Percentiles rank a stretch among this genome's conserved stretches.
These are phyloP conservation scores for Phytopythium litorale DNA, from an alignment of 352 stramenopile genomes.

Conservation along the genomic window DNA sequence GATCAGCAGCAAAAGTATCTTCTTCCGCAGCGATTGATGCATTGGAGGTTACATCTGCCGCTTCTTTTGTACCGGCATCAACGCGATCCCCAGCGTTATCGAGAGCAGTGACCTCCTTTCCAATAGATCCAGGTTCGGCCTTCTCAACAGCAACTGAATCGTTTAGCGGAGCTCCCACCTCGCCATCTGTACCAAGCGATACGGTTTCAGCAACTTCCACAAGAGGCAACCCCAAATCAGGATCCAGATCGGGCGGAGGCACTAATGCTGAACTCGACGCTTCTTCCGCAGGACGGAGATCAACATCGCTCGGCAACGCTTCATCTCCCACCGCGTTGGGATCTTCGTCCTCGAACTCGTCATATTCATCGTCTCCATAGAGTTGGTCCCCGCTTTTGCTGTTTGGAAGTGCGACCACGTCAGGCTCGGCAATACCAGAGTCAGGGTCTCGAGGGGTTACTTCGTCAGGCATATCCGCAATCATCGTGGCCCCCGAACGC, in stretches of 20 bases:
- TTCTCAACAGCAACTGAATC: neutral
- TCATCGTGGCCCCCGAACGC: neutral
- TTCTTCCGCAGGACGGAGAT: neutral
- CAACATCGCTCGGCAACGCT: neutral
- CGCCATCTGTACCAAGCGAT: neutral
- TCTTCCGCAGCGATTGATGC: too few relatives aligned
- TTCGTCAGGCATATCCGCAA: neutral
- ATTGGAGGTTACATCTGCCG: neutral
- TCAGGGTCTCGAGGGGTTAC: neutral
- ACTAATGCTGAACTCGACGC: neutral
- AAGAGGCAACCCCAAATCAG: neutral
- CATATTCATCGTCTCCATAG: conserved; percentile 27
- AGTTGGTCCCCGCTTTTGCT: conserved; percentile 36
- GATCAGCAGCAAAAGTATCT: too few relatives aligned
- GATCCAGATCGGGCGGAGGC: neutral
- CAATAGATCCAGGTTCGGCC: neutral
- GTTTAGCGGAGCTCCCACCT: neutral
- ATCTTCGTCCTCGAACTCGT: conserved; percentile 26
- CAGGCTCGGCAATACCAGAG: neutral
- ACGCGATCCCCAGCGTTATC: neutral
- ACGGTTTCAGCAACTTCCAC: neutral
- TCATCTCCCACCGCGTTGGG: neutral
- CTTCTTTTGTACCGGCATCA: neutral
- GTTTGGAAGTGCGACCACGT: conserved; percentile 5
- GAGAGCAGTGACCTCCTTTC: neutral